Percentiles rank a stretch among this genome's conserved stretches.
Conservation (phyloP, 2,329 filamentous ascomycete species). For the Seiridium cupressi region DNA sequence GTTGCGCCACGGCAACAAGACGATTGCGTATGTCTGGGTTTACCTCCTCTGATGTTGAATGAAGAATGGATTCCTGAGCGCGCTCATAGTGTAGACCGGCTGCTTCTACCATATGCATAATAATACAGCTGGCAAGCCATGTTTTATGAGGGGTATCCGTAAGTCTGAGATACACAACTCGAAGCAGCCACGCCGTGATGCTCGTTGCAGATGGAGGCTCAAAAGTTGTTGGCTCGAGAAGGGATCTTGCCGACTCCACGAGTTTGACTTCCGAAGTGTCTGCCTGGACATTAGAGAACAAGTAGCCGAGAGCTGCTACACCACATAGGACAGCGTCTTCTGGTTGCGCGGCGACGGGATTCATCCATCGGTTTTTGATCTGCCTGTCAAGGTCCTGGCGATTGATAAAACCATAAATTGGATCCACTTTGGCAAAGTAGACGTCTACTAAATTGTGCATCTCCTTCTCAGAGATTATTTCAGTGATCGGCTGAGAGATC, state of each 20-base stretch:
- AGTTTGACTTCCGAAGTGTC: slow-evolving; percentile 41
- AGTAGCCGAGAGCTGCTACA: slow-evolving; percentile 50
- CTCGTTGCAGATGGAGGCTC: slow-evolving; percentile 32
- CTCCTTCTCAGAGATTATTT: slow-evolving; percentile 43
- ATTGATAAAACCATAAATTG: slow-evolving; percentile 49
- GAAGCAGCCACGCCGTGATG: slow-evolving; percentile 52
- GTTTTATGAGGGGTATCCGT: slow-evolving; percentile 51
- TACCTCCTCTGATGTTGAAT: slow-evolving; percentile 23
- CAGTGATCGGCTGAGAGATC: slow-evolving; percentile 35
- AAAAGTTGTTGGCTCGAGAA: slow-evolving; percentile 40
- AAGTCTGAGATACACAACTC: slow-evolving; percentile 51
- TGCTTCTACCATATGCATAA: slow-evolving; percentile 59
- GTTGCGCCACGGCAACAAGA: slow-evolving; percentile 50
- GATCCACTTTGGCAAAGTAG: slow-evolving; percentile 53
- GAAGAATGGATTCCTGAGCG: slow-evolving; percentile 14
- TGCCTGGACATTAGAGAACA: slow-evolving; percentile 46
- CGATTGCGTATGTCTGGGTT: slow-evolving; percentile 38
- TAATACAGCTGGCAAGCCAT: slow-evolving; percentile 56
- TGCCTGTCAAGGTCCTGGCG: slow-evolving; percentile 26
- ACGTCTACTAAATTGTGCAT: slow-evolving; percentile 43
- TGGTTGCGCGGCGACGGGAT: slow-evolving; percentile 22
- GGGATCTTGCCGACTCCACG: slow-evolving; percentile 40
- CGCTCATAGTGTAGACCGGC: slow-evolving; percentile 43
- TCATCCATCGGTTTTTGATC: slow-evolving; percentile 30
- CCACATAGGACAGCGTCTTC: slow-evolving; percentile 51